Evolutionary conservation across 1,139 yeast species (phyloP).

Genomic region (Sugiyamaella neomexicana): DNA sequence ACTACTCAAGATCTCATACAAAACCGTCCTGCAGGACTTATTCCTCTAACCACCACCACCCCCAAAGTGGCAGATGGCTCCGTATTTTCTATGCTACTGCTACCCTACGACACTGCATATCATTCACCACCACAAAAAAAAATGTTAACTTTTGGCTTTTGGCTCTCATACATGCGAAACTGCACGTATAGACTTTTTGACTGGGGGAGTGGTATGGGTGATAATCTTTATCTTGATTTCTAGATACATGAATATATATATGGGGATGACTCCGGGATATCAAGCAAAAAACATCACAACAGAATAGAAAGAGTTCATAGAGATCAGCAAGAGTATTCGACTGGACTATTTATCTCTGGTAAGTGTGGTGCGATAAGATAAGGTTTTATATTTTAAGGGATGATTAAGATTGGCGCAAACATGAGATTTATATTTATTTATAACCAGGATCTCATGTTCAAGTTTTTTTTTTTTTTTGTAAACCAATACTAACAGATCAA

Average conservation of each 20-base stretch:
- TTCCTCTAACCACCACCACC: too few species aligned
- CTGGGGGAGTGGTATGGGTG: constrained; percentile 2
- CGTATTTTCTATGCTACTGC: constrained; percentile 10
- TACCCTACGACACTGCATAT: constrained; percentile 16
- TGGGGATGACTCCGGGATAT: constrained; percentile 10
- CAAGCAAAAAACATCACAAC: background rate
- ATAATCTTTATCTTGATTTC: constrained; percentile 2
- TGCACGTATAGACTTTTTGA: constrained; percentile 1
- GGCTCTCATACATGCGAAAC: background rate
- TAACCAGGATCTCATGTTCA: background rate
- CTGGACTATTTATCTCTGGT: background rate
- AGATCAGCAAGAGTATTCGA: background rate
- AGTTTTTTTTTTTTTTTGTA: background rate
- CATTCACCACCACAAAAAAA: constrained; percentile 3
- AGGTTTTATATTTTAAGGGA: background rate
- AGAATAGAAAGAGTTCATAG: background rate
- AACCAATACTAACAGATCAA: background rate
- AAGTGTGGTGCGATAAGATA: background rate
- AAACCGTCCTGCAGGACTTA: background rate
- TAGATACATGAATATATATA: constrained; percentile 7
- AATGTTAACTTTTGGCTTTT: background rate
- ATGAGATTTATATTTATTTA: background rate
- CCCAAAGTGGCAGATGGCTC: constrained; percentile 12
- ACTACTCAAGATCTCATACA: background rate
- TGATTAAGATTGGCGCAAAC: too few species aligned